Evolutionary conservation across 2,329 filamentous ascomycete species (phyloP), one percentile per base, ranked within the genome.

Genomic region (Ophiostoma himal-ulmi): DNA sequence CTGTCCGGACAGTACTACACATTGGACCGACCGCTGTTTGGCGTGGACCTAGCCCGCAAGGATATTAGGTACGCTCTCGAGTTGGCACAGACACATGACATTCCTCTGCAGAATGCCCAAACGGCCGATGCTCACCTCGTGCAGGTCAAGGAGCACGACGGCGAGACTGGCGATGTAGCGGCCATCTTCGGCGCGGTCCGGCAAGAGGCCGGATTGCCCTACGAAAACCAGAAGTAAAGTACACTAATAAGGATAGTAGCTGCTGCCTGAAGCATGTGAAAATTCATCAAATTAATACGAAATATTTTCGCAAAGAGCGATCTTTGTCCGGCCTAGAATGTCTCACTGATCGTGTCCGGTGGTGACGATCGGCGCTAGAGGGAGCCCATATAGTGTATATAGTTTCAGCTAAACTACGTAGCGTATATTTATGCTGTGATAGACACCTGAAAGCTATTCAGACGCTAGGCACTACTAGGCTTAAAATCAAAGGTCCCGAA

Each of bases 121-220:
- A 83, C 89, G 3, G 89, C 84, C 0, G 89, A 94, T 79, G 82
- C 80, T 37, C 90, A 95, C 78, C 79, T 97, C 75, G 83, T 84
- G 70, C 80, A 82, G 70, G 88, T 96, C 1, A 89, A 92, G 78
- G 86, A 89, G 71, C 77, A 93, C 68, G 76, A 75, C 67, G 92
- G 92, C 0, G 83, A 85, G 64, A 87, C 84, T 74, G 93, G 92
- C 0, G 94, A 97, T 79, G 87, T 96, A 77, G 89, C 91, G 2
- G 89, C 86, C 13, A 90, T 97, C 52, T 96, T 96, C 80, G 93
- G 93, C 0, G 90, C 89, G 2, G 88, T 91, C 70, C 86, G 93
- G 75, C 82, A 89, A 80, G 89, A 93, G 77, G 86, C 86, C 37
- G 93, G 92, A 0, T 79, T 97, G 75, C 84, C 87, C 70, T 96